phyloP scores from a whole-genome alignment of 192 early-diverging fungal genomes.

The Podila epicladia region DNA sequence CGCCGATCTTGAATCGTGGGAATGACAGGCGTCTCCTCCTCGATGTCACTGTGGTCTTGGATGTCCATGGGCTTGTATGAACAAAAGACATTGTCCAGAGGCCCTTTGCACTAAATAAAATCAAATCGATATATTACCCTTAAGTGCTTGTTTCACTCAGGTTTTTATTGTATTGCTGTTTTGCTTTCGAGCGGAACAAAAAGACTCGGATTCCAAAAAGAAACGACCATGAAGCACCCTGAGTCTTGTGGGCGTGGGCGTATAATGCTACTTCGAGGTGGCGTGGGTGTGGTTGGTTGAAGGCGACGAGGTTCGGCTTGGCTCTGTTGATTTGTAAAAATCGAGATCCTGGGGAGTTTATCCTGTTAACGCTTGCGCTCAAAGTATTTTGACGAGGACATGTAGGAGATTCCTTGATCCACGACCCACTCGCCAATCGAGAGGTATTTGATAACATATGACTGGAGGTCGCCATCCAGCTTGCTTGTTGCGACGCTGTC shows the following conservation, averaged over 20 bases:
- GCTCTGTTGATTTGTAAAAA: too few species aligned
- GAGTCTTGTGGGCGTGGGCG: too few species aligned
- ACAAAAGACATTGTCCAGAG: too few species aligned
- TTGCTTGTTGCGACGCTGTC: slow-evolving; percentile 53
- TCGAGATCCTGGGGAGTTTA: too few species aligned
- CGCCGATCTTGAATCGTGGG: slow-evolving; percentile 39
- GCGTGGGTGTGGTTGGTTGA: not conserved
- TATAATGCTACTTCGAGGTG: too few species aligned
- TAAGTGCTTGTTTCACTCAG: not conserved
- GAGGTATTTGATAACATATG: slow-evolving; percentile 58
- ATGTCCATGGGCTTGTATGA: not conserved
- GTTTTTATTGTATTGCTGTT: not conserved
- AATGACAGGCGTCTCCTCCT: not conserved
- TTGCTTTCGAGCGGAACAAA: not conserved
- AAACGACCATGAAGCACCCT: not conserved
- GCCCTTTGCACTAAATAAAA: too few species aligned
- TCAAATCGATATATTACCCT: not conserved
- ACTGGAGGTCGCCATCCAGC: slow-evolving; percentile 58
- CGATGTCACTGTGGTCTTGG: not conserved
- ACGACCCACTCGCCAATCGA: slow-evolving; percentile 59
- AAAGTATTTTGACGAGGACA: slow-evolving; percentile 58
- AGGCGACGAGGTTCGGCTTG: not conserved
- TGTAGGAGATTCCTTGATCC: slow-evolving; percentile 53
- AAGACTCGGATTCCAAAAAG: not conserved
- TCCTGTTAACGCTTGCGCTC: slow-evolving; percentile 37